Conservation (phyloP, 2,329 filamentous ascomycete genomes). For the Fusarium goolgardi region DNA sequence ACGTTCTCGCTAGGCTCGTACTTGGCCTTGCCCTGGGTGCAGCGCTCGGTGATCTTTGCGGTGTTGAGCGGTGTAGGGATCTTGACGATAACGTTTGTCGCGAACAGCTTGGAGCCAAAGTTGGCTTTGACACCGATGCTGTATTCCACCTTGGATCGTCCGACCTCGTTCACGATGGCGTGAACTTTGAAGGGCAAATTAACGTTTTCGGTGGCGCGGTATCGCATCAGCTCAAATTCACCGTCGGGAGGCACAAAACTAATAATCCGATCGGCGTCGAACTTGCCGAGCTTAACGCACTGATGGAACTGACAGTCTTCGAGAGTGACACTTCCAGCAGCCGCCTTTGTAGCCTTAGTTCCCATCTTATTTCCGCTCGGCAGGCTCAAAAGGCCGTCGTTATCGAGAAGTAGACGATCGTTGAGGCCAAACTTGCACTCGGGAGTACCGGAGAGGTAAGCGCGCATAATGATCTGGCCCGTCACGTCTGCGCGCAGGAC, state of each 20-base stretch:
- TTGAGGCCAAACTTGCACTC: constrained; percentile 99
- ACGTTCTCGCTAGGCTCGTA: constrained; percentile 98
- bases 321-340: constrained; percentile 92
- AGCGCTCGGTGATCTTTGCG: constrained; percentile 90
- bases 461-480: constrained; percentile 98
- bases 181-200: constrained; percentile 99
- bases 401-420: constrained; percentile 91
- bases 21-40: constrained; percentile 95
- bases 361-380: constrained; percentile 81
- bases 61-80: constrained; percentile 98
- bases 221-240: constrained; percentile 98
- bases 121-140: constrained; percentile 98
- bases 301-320: constrained; percentile 99
- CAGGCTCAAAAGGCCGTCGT: constrained; percentile 72
- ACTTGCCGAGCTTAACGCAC: constrained; percentile 96
- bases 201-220: constrained; percentile 97
- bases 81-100: constrained; percentile 93
- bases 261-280: constrained; percentile 96
- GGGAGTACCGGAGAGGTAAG: constrained; percentile 94
- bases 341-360: constrained; percentile 92
- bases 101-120: constrained; percentile 95
- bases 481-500: constrained; percentile 96
- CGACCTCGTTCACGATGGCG: constrained; percentile 96
- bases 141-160: constrained; percentile 98
- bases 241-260: constrained; percentile 97